Evolutionary conservation across 805 yeast species (phyloP).

Genomic region (Kluyveromyces siamensis): DNA sequence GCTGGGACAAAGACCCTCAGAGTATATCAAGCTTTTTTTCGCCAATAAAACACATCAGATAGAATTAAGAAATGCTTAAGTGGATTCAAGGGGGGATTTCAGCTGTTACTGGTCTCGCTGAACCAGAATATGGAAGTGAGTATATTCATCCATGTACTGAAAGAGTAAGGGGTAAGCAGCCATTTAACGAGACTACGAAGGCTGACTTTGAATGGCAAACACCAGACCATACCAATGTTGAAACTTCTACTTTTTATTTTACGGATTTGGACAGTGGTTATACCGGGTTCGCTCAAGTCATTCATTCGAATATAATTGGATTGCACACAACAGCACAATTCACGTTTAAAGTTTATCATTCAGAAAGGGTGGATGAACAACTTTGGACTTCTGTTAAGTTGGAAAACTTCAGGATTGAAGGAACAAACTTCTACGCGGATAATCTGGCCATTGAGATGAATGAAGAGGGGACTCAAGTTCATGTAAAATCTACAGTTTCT

Average conservation of each 20-base stretch:
- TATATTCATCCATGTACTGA: slow-evolving; percentile 81
- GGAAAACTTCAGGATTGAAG: slow-evolving; percentile 66
- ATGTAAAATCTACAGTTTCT: slow-evolving; percentile 56
- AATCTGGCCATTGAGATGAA: slow-evolving; percentile 53
- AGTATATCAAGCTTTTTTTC: background rate
- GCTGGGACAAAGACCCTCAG: background rate
- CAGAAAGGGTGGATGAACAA: slow-evolving; percentile 19
- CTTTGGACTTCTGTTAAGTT: slow-evolving; percentile 90
- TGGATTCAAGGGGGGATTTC: slow-evolving; percentile 82
- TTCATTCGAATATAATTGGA: slow-evolving; percentile 87
- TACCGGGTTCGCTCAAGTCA: slow-evolving; percentile 86
- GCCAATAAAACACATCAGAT: background rate
- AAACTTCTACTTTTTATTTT: slow-evolving; percentile 90
- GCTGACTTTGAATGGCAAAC: slow-evolving; percentile 68
- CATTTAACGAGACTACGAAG: slow-evolving; percentile 48
- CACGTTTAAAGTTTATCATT: slow-evolving; percentile 67
- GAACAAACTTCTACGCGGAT: slow-evolving; percentile 74
- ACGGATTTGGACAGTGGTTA: slow-evolving; percentile 51
- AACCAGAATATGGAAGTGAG: slow-evolving; percentile 91
- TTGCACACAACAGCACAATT: slow-evolving; percentile 87
- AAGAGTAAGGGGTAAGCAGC: slow-evolving; percentile 44
- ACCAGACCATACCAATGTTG: slow-evolving; percentile 83
- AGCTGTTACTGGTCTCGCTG: slow-evolving; percentile 95
- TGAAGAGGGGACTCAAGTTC: slow-evolving; percentile 43
- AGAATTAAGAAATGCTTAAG: slow-evolving; percentile 43